These are phyloP conservation scores for Fusarium bulbicola DNA, from an alignment of 2,329 filamentous ascomycete species.

Conservation along the genomic window DNA sequence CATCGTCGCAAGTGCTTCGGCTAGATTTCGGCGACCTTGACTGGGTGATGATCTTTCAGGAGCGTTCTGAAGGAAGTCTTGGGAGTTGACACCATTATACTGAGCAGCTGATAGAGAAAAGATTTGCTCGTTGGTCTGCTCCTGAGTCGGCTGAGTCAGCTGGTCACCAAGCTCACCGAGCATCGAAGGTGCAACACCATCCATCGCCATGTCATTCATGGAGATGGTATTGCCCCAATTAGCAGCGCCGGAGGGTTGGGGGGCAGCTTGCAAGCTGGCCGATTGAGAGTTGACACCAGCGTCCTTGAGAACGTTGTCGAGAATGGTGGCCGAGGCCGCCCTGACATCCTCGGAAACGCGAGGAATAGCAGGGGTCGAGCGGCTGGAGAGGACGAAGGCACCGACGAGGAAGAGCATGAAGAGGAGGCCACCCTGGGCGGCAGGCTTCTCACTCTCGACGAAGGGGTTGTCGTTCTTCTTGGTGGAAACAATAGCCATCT, in stretches of 20 bases:
- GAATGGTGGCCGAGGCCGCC: slow-evolving; percentile 77
- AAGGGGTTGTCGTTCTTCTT: slow-evolving; percentile 59
- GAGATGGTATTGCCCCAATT: slow-evolving; percentile 51
- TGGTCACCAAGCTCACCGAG: slow-evolving; percentile 74
- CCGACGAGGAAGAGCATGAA: slow-evolving; percentile 97
- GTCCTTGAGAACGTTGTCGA: slow-evolving; percentile 85
- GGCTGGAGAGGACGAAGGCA: slow-evolving; percentile 93
- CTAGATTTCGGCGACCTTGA: slow-evolving; percentile 77
- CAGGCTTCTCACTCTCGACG: slow-evolving; percentile 67
- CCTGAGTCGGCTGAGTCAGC: slow-evolving; percentile 78
- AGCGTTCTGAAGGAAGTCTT: slow-evolving; percentile 72
- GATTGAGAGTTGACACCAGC: slow-evolving; percentile 66
- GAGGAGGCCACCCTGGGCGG: slow-evolving; percentile 82
- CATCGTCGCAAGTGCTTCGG: slow-evolving; percentile 83
- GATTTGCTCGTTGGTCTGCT: slow-evolving; percentile 87
- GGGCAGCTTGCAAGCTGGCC: slow-evolving; percentile 56
- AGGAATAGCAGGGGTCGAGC: slow-evolving; percentile 75
- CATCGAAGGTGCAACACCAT: slow-evolving; percentile 62
- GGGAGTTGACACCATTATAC: slow-evolving; percentile 78
- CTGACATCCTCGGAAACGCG: slow-evolving; percentile 83
- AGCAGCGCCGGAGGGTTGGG: slow-evolving; percentile 61
- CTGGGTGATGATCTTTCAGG: slow-evolving; percentile 62
- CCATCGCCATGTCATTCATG: slow-evolving; percentile 53
- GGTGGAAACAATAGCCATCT: slow-evolving; percentile 61
- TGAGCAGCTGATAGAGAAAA: slow-evolving; percentile 88